Conservation (phyloP, 352 stramenopile genomes). For the Phytophthora podocarpi region DNA sequence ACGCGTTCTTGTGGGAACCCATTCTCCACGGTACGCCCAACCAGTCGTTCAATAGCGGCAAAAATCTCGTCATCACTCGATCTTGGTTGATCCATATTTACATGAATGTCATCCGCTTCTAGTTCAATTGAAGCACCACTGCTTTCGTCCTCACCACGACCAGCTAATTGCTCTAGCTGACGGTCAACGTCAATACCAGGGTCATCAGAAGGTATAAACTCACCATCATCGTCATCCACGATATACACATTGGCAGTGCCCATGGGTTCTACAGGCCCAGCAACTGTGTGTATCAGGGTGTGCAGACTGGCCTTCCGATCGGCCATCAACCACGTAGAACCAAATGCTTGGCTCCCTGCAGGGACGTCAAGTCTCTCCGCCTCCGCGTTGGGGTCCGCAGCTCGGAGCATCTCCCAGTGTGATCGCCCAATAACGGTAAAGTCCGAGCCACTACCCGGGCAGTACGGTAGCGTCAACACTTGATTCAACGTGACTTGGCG, state of each 20-base stretch:
- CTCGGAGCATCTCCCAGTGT: not conserved
- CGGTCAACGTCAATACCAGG: conserved; percentile 21
- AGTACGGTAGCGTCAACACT: conserved; percentile 5
- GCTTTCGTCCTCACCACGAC: not conserved
- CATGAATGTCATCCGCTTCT: not conserved
- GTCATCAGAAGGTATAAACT: conserved; percentile 27
- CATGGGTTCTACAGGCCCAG: not conserved
- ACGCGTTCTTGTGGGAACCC: no score
- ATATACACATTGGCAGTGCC: not conserved
- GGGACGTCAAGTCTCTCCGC: not conserved
- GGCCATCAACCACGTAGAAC: not conserved
- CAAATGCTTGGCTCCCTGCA: conserved; percentile 2
- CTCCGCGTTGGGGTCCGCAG: not conserved
- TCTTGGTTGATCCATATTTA: no score
- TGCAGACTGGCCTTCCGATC: not conserved
- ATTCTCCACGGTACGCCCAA: conserved; percentile 3
- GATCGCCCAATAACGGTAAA: conserved; percentile 1
- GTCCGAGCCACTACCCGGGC: conserved; percentile 10
- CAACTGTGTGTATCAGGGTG: conserved; percentile 16
- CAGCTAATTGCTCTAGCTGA: conserved; percentile 12
- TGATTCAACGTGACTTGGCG: conserved; percentile 2
- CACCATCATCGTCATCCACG: conserved; percentile 1
- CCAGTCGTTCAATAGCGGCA: not conserved
- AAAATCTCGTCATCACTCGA: conserved; percentile 2
- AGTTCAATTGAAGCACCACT: not conserved